Conservation (phyloP, 352 stramenopile genomes). For the Phytophthora cajani region DNA sequence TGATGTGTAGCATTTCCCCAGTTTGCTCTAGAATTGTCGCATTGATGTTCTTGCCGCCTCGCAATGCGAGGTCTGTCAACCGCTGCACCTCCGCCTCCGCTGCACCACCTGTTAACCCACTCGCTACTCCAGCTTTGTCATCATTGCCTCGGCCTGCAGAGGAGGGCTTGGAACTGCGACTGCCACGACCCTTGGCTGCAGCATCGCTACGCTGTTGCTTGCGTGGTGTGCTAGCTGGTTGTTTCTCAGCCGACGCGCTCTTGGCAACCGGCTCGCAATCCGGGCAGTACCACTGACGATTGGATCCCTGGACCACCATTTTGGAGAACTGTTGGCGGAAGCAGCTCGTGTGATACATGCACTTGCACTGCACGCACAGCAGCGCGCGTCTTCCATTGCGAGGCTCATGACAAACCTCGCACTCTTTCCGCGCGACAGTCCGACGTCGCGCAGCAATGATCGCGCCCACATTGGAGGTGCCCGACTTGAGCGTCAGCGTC, state of each 20-base stretch:
- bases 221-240: conserved; percentile 36
- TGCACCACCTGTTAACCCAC: conserved; percentile 18
- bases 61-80: conserved; percentile 76
- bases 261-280: conserved; percentile 70
- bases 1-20: conserved; percentile 77
- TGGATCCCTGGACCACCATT: conserved; percentile 60
- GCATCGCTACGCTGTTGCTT: conserved; percentile 47
- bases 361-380: conserved; percentile 80
- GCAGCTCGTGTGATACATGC: conserved; percentile 88
- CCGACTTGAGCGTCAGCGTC: conserved; percentile 51
- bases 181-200: conserved; percentile 28
- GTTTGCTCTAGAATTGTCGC: conserved; percentile 76
- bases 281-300: conserved; percentile 83
- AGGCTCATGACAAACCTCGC: conserved; percentile 74
- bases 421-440: conserved; percentile 75
- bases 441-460: conserved; percentile 76
- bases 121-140: conserved; percentile 18
- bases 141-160: conserved; percentile 27
- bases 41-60: conserved; percentile 77
- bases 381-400: conserved; percentile 80
- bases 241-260: conserved; percentile 41
- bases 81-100: conserved; percentile 62
- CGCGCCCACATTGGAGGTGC: conserved; percentile 63
- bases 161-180: conserved; percentile 31
- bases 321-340: conserved; percentile 84